Evolutionary conservation across 768 basidiomycete genomes (phyloP).

Genomic region (Lactarius hengduanensis): DNA sequence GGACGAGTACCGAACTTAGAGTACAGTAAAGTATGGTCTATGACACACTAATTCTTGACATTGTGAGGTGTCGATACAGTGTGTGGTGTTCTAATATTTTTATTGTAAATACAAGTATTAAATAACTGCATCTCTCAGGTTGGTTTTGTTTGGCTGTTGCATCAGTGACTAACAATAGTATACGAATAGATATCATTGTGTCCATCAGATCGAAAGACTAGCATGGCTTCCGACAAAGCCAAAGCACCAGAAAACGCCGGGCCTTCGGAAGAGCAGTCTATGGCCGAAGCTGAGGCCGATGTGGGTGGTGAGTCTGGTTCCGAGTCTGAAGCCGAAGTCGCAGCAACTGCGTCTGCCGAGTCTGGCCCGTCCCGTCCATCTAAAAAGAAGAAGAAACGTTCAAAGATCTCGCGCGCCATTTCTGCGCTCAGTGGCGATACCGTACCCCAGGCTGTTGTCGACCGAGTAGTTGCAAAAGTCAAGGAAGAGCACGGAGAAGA

Average conservation of each 20-base stretch:
- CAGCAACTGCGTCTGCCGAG: constrained; percentile 23
- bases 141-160: too few relatives aligned
- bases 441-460: constrained; percentile 64
- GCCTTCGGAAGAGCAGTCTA: constrained; percentile 4
- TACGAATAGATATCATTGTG: not conserved
- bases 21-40: too few relatives aligned
- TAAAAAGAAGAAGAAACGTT: constrained; percentile 88
- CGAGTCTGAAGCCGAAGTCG: constrained; percentile 14
- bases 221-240: constrained; percentile 18
- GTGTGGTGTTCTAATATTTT: too few relatives aligned
- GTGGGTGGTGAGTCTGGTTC: constrained; percentile 14
- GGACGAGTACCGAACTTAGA: too few relatives aligned
- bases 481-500: constrained; percentile 42
- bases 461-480: constrained; percentile 59
- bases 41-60: too few relatives aligned
- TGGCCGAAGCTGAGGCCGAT: constrained; percentile 5
- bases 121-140: too few relatives aligned
- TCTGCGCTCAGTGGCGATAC: constrained; percentile 52
- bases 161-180: too few relatives aligned
- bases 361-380: constrained; percentile 41
- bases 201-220: not conserved
- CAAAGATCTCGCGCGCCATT: constrained; percentile 57
- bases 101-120: too few relatives aligned
- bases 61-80: too few relatives aligned
- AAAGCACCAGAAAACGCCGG: constrained; percentile 11